Conservation (phyloP, 2,329 filamentous ascomycete genomes). For the Arthroderma sp. region DNA sequence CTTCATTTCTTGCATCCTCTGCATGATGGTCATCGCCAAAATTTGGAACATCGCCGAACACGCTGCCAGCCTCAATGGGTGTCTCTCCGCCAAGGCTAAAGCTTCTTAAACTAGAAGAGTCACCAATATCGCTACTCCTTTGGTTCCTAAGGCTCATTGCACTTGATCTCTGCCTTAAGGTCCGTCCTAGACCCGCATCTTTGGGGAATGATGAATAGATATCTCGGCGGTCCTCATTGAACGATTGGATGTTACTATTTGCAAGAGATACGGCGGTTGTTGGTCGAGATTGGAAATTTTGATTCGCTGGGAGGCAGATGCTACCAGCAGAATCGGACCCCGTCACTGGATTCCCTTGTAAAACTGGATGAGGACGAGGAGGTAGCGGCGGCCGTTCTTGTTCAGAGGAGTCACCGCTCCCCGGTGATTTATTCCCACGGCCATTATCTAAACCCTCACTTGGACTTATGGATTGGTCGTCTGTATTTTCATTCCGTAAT, state of each 20-base stretch:
- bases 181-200: constrained; percentile 16
- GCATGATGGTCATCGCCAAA: constrained; percentile 14
- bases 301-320: constrained; percentile 21
- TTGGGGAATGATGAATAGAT: constrained; percentile 39
- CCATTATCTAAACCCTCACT: background rate
- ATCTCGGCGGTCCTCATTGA: constrained; percentile 55
- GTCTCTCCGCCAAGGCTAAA: constrained; percentile 42
- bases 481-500: background rate
- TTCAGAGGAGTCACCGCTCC: background rate
- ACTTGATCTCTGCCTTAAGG: constrained; percentile 6
- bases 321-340: constrained; percentile 23
- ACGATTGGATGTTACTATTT: constrained; percentile 64
- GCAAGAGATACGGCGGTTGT: constrained; percentile 76
- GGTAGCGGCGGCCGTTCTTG: constrained; percentile 4
- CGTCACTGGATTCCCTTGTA: background rate
- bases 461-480: background rate
- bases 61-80: constrained; percentile 63
- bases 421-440: background rate
- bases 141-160: constrained; percentile 30
- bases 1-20: background rate
- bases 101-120: constrained; percentile 39
- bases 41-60: constrained; percentile 57
- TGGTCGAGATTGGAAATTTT: constrained; percentile 45
- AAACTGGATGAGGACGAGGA: background rate
- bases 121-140: constrained; percentile 37